Evolutionary conservation across 306 rosid species (phyloP), one percentile per base, ranked within the genome.

Genomic region (Rubus parviflorus): DNA sequence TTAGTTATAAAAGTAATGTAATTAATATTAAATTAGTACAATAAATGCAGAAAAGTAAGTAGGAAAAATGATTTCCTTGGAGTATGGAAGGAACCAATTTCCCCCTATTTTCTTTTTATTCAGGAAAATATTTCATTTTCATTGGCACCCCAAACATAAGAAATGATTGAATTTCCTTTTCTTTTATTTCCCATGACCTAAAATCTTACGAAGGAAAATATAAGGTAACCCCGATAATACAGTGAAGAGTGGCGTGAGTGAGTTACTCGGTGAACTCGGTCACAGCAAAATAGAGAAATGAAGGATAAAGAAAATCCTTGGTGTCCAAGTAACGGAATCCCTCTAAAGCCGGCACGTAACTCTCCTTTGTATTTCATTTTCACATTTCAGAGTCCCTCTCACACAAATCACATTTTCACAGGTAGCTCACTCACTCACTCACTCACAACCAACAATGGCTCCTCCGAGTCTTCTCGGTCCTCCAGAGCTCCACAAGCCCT

Each of bases 401-500:
- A 53, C 60, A 53, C 23, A 19, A 54, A 19, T 54, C 60, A 56
- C 62, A 56, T 8, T 56, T 15, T 20, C 30, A 19, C 25, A 56
- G 11, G 23, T 49, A 30, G 35, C 53, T 12, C 53, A 12, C 53
- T 19, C 20, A 35, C 25, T 51, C 53, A 42, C 77, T 56, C 38
- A 13, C 30, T 12, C 71, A 3, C 42, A 75, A 8, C 45, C 7
- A 15, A 3, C 41, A 13, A 86, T 88, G 92, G 90, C 86, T 38
- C 79, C 83, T 75, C 83, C 85, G 2, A 58, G 37, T n/a, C 91
- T 90, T 49, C 74, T 87, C 9, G 91, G 96, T 16, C 96, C 96
- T 13, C 96, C 91, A 38, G 91, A 85, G 79, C 67, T 87, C 70
- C 73, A 82, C 73, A 64, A 35, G 3, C 62, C 79, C 38, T 10